Conservation (phyloP, 202 grass and related monocot species). For the Panicum hallii region DNA sequence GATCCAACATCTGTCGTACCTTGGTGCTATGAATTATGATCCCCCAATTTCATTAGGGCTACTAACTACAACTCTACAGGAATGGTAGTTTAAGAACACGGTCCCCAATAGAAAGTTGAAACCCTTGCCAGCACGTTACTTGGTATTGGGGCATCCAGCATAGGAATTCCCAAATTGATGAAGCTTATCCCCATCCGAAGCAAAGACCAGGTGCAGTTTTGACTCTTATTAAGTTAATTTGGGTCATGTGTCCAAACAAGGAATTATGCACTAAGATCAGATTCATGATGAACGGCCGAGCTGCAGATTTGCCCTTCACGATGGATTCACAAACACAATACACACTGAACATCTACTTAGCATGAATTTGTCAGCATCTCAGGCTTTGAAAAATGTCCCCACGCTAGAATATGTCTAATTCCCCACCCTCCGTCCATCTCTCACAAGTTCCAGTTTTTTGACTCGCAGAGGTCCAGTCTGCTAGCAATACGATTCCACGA, state of each 20-base stretch:
- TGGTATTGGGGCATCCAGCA: slow-evolving; percentile 17
- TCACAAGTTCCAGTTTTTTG: background rate
- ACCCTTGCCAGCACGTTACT: background rate
- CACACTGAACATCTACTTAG: background rate
- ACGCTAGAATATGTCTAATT: background rate
- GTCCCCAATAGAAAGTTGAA: slow-evolving; percentile 15
- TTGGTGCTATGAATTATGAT: slow-evolving; percentile 11
- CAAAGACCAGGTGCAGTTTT: slow-evolving; percentile 32
- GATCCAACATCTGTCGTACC: background rate
- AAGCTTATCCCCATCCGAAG: slow-evolving; percentile 23
- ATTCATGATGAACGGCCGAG: background rate
- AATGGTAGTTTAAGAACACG: slow-evolving; percentile 10
- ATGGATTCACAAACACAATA: background rate
- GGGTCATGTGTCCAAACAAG: background rate
- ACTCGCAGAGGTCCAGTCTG: background rate
- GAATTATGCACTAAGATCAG: background rate
- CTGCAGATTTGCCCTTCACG: background rate
- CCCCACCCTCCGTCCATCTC: background rate
- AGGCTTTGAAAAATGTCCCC: background rate
- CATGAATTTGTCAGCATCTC: background rate
- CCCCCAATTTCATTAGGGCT: background rate
- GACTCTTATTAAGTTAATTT: background rate
- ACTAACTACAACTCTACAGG: background rate
- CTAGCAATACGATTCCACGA: background rate
- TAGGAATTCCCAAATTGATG: slow-evolving; percentile 23